A percentile compares a stretch with the other conserved stretches of the same genome.
Conservation (phyloP, 768 basidiomycete species). For the Leccinum ochraceum region DNA sequence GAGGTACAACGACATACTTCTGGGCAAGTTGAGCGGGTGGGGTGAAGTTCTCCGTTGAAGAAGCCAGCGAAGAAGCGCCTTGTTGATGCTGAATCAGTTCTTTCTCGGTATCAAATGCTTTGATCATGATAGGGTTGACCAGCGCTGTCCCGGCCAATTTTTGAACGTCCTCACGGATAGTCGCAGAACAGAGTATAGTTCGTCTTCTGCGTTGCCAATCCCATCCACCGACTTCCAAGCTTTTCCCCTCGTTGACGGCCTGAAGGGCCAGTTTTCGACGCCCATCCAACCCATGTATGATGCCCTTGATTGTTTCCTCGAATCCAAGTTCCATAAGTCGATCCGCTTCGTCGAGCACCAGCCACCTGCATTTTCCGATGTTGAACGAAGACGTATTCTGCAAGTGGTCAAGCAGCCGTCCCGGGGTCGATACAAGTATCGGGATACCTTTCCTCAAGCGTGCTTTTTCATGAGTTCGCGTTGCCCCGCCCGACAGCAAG, state of each 20-base stretch:
- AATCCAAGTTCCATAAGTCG: slow-evolving; percentile 98
- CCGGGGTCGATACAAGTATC: slow-evolving; percentile 94
- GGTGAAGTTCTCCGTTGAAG: slow-evolving; percentile 66
- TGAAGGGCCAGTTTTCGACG: slow-evolving; percentile 69
- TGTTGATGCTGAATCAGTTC: slow-evolving; percentile 16
- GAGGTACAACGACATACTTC: slow-evolving; percentile 85
- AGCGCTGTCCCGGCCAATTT: slow-evolving; percentile 85
- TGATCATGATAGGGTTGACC: slow-evolving; percentile 79
- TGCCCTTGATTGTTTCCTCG: slow-evolving; percentile 91
- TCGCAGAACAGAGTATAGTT: slow-evolving; percentile 95
- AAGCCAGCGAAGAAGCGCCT: slow-evolving; percentile 14
- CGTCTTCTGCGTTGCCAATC: slow-evolving; percentile 77
- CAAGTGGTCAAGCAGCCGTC: slow-evolving; percentile 91
- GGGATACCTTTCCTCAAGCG: slow-evolving; percentile 92
- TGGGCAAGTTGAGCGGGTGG: slow-evolving; percentile 93
- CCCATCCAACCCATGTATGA: slow-evolving; percentile 85
- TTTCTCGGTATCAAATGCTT: slow-evolving; percentile 59
- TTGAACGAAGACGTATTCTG: slow-evolving; percentile 95
- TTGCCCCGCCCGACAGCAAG: slow-evolving; percentile 91
- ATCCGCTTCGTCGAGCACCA: slow-evolving; percentile 97
- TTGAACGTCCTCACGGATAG: slow-evolving; percentile 93
- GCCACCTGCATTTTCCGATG: slow-evolving; percentile 91
- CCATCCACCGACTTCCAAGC: slow-evolving; percentile 79
- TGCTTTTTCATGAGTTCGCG: slow-evolving; percentile 93
- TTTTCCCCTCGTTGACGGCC: slow-evolving; percentile 66